A percentile compares a stretch with the other conserved stretches of the same genome.
These are phyloP conservation scores for Naganishia kalamii DNA, from an alignment of 768 basidiomycete genomes.

Conservation along the genomic window DNA sequence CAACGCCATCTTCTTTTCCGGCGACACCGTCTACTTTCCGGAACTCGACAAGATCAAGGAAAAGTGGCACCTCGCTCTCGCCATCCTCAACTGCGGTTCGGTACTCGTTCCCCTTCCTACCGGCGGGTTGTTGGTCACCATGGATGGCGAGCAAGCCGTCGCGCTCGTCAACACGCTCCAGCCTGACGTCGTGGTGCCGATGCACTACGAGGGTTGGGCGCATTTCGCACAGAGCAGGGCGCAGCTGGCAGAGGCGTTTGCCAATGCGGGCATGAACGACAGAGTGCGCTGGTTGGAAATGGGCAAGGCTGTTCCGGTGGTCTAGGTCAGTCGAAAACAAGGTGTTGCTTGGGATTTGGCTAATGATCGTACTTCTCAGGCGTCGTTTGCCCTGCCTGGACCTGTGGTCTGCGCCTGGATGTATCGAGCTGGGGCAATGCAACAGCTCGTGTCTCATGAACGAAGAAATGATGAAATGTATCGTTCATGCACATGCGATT, in stretches of 20 bases:
- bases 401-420: too few relatives aligned
- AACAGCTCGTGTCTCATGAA: too few relatives aligned
- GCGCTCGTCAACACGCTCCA: background rate
- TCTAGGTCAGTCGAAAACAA: too few relatives aligned
- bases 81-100: background rate
- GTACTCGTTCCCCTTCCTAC: background rate
- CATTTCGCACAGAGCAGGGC: background rate
- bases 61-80: background rate
- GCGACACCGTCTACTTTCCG: background rate
- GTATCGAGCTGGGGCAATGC: too few relatives aligned
- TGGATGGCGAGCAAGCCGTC: background rate
- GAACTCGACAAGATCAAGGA: background rate
- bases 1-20: background rate
- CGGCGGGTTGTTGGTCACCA: background rate
- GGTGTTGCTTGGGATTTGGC: too few relatives aligned
- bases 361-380: too few relatives aligned
- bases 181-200: background rate
- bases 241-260: background rate
- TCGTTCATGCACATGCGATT: too few relatives aligned
- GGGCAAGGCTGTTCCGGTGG: background rate
- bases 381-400: too few relatives aligned
- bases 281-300: background rate
- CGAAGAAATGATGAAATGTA: too few relatives aligned
- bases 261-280: background rate
- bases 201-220: constrained; percentile 7